These are phyloP conservation scores for Xylaria polymorpha DNA, from an alignment of 2,329 filamentous ascomycete genomes.

Conservation along the genomic window DNA sequence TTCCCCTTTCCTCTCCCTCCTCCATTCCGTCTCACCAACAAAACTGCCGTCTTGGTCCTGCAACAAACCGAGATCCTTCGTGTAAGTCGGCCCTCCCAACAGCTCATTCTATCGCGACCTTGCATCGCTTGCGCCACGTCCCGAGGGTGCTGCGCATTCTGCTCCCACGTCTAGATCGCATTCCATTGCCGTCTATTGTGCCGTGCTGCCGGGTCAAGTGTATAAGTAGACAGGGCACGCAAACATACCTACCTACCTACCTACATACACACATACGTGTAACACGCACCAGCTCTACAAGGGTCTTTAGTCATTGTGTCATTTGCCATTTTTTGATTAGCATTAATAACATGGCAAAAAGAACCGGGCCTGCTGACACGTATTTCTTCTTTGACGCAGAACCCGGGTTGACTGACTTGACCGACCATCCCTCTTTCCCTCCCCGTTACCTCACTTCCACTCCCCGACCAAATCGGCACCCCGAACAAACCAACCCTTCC, in stretches of 20 bases:
- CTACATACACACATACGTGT: conserved; percentile 9
- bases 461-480: conserved; percentile 9
- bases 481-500: conserved; percentile 9
- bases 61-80: conserved; percentile 15
- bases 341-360: conserved; percentile 17
- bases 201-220: conserved; percentile 34
- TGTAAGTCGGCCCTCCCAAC: conserved; percentile 23
- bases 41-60: conserved; percentile 17
- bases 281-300: conserved; percentile 14
- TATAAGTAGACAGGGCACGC: not conserved
- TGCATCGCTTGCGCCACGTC: conserved; percentile 22
- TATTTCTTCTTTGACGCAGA: conserved; percentile 35
- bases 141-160: conserved; percentile 2
- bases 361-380: conserved; percentile 32
- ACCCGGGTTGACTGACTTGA: conserved; percentile 1
- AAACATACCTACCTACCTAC: conserved; percentile 5
- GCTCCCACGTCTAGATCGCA: conserved; percentile 20
- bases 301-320: conserved; percentile 25
- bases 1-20: not conserved
- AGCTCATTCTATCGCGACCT: conserved; percentile 7
- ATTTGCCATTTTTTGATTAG: conserved; percentile 26
- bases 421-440: conserved; percentile 3
- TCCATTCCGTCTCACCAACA: not conserved
- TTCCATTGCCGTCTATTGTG: conserved; percentile 22
- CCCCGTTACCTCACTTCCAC: conserved; percentile 5